Conservation (phyloP, 2,329 filamentous ascomycete species). For the Stylonectria norvegica region DNA sequence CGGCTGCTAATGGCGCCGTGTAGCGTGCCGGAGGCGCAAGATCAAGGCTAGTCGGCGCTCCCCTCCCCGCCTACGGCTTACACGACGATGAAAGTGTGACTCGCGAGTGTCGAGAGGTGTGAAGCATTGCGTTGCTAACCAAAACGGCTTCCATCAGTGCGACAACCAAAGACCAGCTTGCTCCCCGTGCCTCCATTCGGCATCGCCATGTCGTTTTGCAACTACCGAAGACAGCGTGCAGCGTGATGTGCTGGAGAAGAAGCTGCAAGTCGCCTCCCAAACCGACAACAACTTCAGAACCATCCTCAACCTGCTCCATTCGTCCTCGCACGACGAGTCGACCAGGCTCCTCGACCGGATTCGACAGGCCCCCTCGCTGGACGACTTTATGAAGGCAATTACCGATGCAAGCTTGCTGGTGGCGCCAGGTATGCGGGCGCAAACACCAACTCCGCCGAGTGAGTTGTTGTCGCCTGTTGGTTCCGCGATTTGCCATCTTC, state of each 20-base stretch:
- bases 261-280: not conserved
- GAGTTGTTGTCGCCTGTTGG: no score
- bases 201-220: constrained; percentile 1
- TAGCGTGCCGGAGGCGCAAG: constrained; percentile 5
- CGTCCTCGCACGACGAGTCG: not conserved
- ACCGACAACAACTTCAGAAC: not conserved
- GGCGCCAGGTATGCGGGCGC: no score
- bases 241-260: not conserved
- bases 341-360: not conserved
- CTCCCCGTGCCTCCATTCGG: not conserved
- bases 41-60: not conserved
- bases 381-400: constrained; percentile 1
- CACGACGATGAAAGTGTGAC: no score
- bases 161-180: constrained; percentile 4
- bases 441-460: no score
- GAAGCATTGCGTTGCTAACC: not conserved
- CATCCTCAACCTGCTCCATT: not conserved
- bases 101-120: not conserved
- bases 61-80: no score
- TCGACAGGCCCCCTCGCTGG: not conserved
- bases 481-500: constrained; percentile 9
- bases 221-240: not conserved
- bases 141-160: not conserved
- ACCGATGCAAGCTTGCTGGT: not conserved
- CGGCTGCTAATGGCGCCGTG: not conserved